Conservation (phyloP, 345 rosid species). For the Acer saccharum region DNA sequence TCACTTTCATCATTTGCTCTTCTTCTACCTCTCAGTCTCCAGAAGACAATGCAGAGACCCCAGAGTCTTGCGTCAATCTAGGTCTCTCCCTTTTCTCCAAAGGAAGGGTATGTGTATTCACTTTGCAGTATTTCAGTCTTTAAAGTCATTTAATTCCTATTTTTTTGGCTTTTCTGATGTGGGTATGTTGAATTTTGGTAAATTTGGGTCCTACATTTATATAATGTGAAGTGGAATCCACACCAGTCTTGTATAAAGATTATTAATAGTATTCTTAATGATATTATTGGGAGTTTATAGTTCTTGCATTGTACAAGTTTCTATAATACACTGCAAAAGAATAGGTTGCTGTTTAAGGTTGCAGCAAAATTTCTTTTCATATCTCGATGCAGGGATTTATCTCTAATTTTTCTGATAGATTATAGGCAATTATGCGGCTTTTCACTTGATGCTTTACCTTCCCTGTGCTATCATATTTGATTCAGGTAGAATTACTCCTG, state of each 20-base stretch:
- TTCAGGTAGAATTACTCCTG: neutral
- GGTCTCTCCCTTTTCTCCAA: slow-evolving; percentile 89
- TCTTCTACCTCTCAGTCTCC: slow-evolving; percentile 59
- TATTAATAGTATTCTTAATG: neutral
- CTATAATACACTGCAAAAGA: neutral
- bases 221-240: neutral
- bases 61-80: slow-evolving; percentile 79
- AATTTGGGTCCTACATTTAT: slow-evolving; percentile 3
- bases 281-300: neutral
- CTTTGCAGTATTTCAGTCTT: neutral
- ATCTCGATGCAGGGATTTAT: neutral
- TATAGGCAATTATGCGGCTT: neutral
- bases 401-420: neutral
- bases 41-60: slow-evolving; percentile 53
- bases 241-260: neutral
- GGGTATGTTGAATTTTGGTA: neutral
- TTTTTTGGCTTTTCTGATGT: neutral
- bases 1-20: slow-evolving; percentile 43
- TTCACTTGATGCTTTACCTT: neutral
- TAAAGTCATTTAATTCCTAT: neutral
- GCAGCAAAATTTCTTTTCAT: neutral
- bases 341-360: slow-evolving; percentile 1
- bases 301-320: neutral
- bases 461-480: neutral
- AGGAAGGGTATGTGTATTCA: slow-evolving; percentile 53